phyloP scores from a whole-genome alignment of 2,329 filamentous ascomycete species.

The Exophiala lecanii-corni region DNA sequence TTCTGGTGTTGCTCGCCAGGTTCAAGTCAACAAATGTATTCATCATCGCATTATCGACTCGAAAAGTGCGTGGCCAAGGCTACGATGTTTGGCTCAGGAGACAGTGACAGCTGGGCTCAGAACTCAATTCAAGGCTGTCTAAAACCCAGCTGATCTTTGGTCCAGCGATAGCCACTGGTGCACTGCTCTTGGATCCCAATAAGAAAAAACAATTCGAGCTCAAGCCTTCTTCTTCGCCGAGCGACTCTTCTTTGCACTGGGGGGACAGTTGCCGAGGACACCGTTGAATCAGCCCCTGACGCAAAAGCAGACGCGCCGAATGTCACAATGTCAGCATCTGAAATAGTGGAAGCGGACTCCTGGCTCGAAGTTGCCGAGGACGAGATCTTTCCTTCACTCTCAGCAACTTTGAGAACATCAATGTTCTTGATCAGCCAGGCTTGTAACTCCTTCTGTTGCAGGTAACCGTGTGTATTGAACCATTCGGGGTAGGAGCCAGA shows the following conservation, averaged over 20 bases:
- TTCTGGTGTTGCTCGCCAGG: no score
- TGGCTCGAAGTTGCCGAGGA: not conserved
- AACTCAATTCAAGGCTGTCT: no score
- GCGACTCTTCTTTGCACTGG: slow-evolving; percentile 16
- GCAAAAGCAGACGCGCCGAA: slow-evolving; percentile 3
- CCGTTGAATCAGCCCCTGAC: slow-evolving; percentile 5
- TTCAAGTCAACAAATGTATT: no score
- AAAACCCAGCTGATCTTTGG: no score
- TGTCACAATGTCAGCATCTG: not conserved
- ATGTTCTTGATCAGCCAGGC: slow-evolving; percentile 58
- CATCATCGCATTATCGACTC: no score
- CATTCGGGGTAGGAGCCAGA: slow-evolving; percentile 56
- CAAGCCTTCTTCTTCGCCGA: slow-evolving; percentile 19
- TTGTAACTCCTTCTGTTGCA: slow-evolving; percentile 58
- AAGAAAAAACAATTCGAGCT: no score
- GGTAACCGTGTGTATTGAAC: slow-evolving; percentile 55
- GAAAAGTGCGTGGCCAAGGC: no score
- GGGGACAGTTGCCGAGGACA: not conserved
- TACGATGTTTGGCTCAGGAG: no score
- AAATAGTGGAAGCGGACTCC: not conserved
- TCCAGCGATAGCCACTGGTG: no score
- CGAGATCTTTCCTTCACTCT: slow-evolving; percentile 12
- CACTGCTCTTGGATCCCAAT: no score
- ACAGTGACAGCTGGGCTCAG: no score
- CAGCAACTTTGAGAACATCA: slow-evolving; percentile 50